A percentile compares a stretch with the other conserved stretches of the same genome.
Evolutionary conservation across 352 stramenopile genomes (phyloP).

Genomic region (Phytophthora boehmeriae): DNA sequence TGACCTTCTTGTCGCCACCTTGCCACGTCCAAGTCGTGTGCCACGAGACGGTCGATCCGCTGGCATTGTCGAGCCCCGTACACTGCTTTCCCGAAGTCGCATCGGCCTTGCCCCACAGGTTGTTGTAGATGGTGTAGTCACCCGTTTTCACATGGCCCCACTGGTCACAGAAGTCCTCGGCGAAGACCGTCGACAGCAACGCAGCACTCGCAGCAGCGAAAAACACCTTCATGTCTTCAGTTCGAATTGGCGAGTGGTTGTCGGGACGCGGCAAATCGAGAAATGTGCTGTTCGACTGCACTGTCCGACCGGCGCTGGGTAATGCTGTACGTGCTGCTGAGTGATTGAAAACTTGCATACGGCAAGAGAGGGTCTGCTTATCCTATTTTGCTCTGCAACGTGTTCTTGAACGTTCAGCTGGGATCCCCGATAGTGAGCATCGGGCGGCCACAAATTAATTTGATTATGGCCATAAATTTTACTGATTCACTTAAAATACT

Average conservation of each 20-base stretch:
- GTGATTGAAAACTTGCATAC: background rate
- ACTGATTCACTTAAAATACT: no score
- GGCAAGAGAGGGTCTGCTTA: constrained; percentile 6
- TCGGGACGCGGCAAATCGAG: constrained; percentile 19
- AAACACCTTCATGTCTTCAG: constrained; percentile 32
- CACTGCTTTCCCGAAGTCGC: constrained; percentile 44
- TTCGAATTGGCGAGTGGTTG: constrained; percentile 12
- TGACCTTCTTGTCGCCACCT: constrained; percentile 38
- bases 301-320: background rate
- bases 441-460: no score
- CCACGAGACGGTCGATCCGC: constrained; percentile 40
- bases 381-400: constrained; percentile 16
- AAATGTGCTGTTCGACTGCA: constrained; percentile 13
- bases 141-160: constrained; percentile 36
- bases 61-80: constrained; percentile 38
- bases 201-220: constrained; percentile 31
- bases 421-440: constrained; percentile 7
- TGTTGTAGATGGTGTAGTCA: constrained; percentile 62
- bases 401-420: constrained; percentile 29
- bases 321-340: background rate
- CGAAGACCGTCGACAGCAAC: constrained; percentile 15
- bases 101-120: constrained; percentile 39
- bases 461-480: no score
- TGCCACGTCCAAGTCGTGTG: constrained; percentile 49
- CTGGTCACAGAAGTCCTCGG: constrained; percentile 41